phyloP scores from a whole-genome alignment of 208 protist genomes.

The Wallacemonas sp. region DNA sequence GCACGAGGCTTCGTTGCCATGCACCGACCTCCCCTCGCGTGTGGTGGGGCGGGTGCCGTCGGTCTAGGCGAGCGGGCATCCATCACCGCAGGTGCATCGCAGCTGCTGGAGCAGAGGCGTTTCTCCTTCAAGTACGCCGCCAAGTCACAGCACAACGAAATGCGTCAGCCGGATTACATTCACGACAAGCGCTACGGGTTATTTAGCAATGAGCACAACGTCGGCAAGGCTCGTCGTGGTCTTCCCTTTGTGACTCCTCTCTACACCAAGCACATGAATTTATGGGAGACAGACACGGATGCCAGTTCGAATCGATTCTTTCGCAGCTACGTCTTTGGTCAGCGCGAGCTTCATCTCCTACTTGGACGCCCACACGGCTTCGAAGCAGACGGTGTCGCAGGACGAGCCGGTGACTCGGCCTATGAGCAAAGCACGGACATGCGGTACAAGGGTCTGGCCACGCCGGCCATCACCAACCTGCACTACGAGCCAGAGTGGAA shows the following conservation, averaged over 20 bases:
- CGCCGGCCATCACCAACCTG: conserved; percentile 74
- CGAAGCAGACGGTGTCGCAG: conserved; percentile 53
- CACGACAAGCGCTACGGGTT: conserved; percentile 86
- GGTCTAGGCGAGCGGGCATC: conserved; percentile 1
- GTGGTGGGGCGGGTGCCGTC: neutral
- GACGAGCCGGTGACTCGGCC: conserved; percentile 53
- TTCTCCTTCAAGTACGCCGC: conserved; percentile 89
- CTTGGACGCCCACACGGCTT: conserved; percentile 75
- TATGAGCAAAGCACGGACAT: conserved; percentile 75
- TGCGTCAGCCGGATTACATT: conserved; percentile 80
- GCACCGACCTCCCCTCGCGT: neutral
- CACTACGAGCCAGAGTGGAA: conserved; percentile 84
- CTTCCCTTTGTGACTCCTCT: conserved; percentile 76
- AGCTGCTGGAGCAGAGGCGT: conserved; percentile 48
- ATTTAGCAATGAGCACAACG: conserved; percentile 82
- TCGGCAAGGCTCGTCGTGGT: conserved; percentile 64
- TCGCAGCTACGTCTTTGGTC: conserved; percentile 71
- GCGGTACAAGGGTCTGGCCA: conserved; percentile 73
- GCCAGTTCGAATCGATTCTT: conserved; percentile 84
- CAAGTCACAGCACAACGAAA: conserved; percentile 76
- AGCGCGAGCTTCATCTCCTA: conserved; percentile 76
- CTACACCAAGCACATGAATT: conserved; percentile 79
- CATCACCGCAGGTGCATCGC: neutral
- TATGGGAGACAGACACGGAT: conserved; percentile 91
- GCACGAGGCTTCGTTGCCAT: neutral